phyloP scores from a whole-genome alignment of 495 filamentous ascomycete species.

The Cenococcum geophilum region DNA sequence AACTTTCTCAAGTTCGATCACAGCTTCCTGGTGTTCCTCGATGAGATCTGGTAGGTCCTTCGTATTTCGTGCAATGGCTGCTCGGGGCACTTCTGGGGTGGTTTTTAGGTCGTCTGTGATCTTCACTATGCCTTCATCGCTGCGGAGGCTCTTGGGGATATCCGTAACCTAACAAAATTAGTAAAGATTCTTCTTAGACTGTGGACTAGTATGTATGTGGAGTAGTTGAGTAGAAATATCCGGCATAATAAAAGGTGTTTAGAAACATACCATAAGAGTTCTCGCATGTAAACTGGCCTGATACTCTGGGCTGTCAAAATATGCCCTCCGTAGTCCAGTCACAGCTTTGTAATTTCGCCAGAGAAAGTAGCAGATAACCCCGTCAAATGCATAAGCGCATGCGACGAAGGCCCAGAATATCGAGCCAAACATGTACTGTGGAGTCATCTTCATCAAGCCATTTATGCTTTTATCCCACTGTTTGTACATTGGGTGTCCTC shows the following conservation, averaged over 20 bases:
- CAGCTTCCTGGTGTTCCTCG: slow-evolving; percentile 72
- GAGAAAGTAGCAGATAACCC: slow-evolving; percentile 69
- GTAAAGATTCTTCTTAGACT: neutral
- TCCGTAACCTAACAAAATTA: slow-evolving; percentile 62
- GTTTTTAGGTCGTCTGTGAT: slow-evolving; percentile 71
- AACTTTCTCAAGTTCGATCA: slow-evolving; percentile 72
- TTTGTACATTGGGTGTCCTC: slow-evolving; percentile 37
- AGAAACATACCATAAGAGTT: slow-evolving; percentile 67
- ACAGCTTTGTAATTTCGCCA: slow-evolving; percentile 86
- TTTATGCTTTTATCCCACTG: slow-evolving; percentile 22
- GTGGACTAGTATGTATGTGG: too few relatives aligned
- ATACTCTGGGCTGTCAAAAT: slow-evolving; percentile 85
- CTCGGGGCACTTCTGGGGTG: slow-evolving; percentile 66
- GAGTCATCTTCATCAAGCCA: slow-evolving; percentile 50
- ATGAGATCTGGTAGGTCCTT: slow-evolving; percentile 80
- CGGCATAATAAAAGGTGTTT: neutral
- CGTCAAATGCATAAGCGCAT: slow-evolving; percentile 70
- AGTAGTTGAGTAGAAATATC: too few relatives aligned
- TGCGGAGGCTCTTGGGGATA: slow-evolving; percentile 64
- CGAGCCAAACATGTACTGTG: slow-evolving; percentile 51
- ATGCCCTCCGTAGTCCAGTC: slow-evolving; percentile 60
- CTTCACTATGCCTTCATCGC: slow-evolving; percentile 79
- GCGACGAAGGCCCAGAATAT: slow-evolving; percentile 76
- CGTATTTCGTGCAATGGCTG: slow-evolving; percentile 83
- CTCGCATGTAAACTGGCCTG: slow-evolving; percentile 80